A percentile compares a stretch with the other conserved stretches of the same genome.
Conservation (phyloP, 495 filamentous ascomycete genomes). For the Xylaria nigripes region DNA sequence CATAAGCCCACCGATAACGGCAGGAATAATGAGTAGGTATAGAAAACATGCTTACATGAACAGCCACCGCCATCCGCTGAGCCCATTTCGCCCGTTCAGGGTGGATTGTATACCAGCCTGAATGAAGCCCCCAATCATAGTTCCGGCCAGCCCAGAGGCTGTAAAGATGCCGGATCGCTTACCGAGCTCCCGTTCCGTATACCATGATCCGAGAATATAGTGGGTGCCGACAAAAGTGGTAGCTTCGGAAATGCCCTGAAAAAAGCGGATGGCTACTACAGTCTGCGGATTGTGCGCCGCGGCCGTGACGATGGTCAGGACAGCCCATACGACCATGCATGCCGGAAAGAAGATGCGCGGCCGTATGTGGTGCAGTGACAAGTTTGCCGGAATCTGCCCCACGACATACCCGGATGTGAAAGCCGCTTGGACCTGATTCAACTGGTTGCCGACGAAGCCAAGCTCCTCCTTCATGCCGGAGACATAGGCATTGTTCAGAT, state of each 20-base stretch:
- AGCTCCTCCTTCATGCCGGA: constrained; percentile 60
- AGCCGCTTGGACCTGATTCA: constrained; percentile 51
- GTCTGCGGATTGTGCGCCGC: constrained; percentile 38
- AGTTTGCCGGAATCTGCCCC: constrained; percentile 54
- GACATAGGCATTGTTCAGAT: constrained; percentile 56
- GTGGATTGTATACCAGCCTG: constrained; percentile 50
- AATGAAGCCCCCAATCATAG: constrained; percentile 47
- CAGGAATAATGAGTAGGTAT: not conserved
- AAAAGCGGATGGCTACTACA: constrained; percentile 64
- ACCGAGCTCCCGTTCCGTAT: constrained; percentile 54
- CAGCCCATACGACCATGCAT: constrained; percentile 55
- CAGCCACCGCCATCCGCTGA: constrained; percentile 59
- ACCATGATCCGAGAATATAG: constrained; percentile 62
- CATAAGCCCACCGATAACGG: not conserved
- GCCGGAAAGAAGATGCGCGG: constrained; percentile 54
- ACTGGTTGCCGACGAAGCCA: constrained; percentile 47
- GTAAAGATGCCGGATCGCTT: constrained; percentile 54
- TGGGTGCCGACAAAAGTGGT: constrained; percentile 56
- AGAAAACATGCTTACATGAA: constrained; percentile 37
- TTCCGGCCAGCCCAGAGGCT: constrained; percentile 43
- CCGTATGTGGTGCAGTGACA: constrained; percentile 50
- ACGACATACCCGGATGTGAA: constrained; percentile 44
- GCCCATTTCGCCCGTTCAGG: constrained; percentile 42
- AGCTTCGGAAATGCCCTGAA: constrained; percentile 54
- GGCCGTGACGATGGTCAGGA: constrained; percentile 52